Evolutionary conservation across 768 basidiomycete species (phyloP).

Genomic region (Bullera alba): DNA sequence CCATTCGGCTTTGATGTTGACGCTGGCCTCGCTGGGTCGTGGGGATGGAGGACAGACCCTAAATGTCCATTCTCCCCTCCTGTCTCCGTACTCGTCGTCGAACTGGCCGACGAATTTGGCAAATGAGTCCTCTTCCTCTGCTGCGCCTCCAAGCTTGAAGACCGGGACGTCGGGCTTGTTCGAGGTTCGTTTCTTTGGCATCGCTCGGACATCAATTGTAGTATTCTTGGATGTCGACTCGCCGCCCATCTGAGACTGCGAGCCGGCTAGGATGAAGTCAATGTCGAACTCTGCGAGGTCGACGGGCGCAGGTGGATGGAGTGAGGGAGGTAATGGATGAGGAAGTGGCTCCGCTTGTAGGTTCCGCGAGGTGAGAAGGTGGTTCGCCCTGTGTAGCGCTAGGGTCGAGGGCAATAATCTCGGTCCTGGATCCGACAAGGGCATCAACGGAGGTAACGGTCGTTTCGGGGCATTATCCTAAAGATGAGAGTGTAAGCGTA

Average conservation of each 20-base stretch:
- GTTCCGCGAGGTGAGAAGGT: slow-evolving; percentile 39
- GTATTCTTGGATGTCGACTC: slow-evolving; percentile 18
- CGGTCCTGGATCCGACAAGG: slow-evolving; percentile 45
- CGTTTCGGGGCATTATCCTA: slow-evolving; percentile 17
- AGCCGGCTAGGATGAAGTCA: slow-evolving; percentile 47
- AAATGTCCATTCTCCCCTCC: slow-evolving; percentile 47
- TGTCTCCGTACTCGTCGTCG: slow-evolving; percentile 46
- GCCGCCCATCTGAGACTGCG: slow-evolving; percentile 33
- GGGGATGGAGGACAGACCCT: slow-evolving; percentile 18
- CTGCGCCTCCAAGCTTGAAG: slow-evolving; percentile 9
- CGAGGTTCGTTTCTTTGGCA: not conserved
- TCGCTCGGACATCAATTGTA: slow-evolving; percentile 5
- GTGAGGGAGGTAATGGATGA: slow-evolving; percentile 42
- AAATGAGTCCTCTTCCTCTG: slow-evolving; percentile 45
- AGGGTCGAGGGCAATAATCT: slow-evolving; percentile 42
- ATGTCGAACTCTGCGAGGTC: slow-evolving; percentile 47
- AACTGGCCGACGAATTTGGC: slow-evolving; percentile 46
- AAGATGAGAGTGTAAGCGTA: not conserved
- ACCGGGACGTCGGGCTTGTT: not conserved
- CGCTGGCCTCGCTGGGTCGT: slow-evolving; percentile 16
- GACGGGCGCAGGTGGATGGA: slow-evolving; percentile 44
- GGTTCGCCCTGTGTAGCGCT: slow-evolving; percentile 42
- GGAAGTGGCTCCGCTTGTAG: slow-evolving; percentile 42
- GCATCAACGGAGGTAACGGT: slow-evolving; percentile 41
- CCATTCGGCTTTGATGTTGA: slow-evolving; percentile 30